These are phyloP conservation scores for Amphicarpaea edgeworthii DNA, from an alignment of 306 rosid species.

Conservation along the genomic window DNA sequence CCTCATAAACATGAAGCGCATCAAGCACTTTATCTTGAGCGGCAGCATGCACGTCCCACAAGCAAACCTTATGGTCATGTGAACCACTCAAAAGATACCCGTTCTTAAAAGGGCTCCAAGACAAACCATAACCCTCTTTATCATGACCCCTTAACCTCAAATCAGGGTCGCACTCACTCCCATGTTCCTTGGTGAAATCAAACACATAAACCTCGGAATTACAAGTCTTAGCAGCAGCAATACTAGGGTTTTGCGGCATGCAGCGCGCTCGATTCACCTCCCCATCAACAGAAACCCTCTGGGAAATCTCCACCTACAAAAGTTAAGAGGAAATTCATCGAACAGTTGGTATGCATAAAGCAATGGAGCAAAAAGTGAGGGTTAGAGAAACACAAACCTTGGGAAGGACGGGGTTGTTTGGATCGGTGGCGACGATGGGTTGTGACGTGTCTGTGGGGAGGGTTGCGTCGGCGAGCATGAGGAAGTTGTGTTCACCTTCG, in stretches of 20 bases:
- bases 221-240: conserved; percentile 84
- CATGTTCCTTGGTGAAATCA: conserved; percentile 57
- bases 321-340: conserved; percentile 42
- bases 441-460: conserved; percentile 58
- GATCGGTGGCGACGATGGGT: conserved; percentile 39
- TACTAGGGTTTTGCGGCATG: conserved; percentile 76
- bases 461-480: conserved; percentile 74
- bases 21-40: conserved; percentile 67
- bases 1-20: conserved; percentile 79
- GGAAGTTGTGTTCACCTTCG: conserved; percentile 68
- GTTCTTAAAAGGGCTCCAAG: conserved; percentile 81
- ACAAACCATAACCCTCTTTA: conserved; percentile 90
- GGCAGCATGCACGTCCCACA: conserved; percentile 82
- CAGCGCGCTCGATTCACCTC: conserved; percentile 91
- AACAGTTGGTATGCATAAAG: conserved; percentile 45
- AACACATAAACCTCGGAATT: conserved; percentile 83
- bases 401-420: conserved; percentile 55
- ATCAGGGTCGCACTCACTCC: conserved; percentile 67
- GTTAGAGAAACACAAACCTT: conserved; percentile 52
- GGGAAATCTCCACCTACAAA: conserved; percentile 70
- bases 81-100: conserved; percentile 90
- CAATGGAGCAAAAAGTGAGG: background rate
- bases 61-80: conserved; percentile 74
- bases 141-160: conserved; percentile 91
- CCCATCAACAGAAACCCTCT: conserved; percentile 78